Evolutionary conservation across 495 filamentous ascomycete genomes (phyloP).

Genomic region (Aspergillus bridgeri): DNA sequence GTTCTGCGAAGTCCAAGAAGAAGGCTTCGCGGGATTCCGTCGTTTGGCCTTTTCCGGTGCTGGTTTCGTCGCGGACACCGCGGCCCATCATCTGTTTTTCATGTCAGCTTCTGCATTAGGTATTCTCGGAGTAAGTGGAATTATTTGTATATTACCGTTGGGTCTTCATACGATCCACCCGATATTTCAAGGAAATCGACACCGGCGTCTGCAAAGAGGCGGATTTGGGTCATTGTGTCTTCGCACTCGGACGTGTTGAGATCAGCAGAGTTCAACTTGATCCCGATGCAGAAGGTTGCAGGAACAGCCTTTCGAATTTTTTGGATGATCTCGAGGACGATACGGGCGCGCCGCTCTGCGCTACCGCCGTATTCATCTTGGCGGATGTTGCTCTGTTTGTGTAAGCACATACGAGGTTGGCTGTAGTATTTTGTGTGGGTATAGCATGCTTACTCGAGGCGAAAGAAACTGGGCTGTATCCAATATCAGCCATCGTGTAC

Average conservation of each 20-base stretch:
- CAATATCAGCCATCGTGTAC: too few relatives aligned
- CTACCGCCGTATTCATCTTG: conserved; percentile 49
- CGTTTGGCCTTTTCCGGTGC: too few relatives aligned
- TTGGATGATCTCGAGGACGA: conserved; percentile 45
- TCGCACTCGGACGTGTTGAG: conserved; percentile 42
- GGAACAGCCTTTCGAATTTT: conserved; percentile 43
- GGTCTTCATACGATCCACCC: conserved; percentile 57
- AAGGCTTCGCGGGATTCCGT: conserved; percentile 61
- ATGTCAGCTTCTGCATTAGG: too few relatives aligned
- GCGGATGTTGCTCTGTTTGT: conserved; percentile 36
- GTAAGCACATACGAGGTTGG: too few relatives aligned
- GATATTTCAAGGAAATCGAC: conserved; percentile 63
- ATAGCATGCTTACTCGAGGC: too few relatives aligned
- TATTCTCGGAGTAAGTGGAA: too few relatives aligned
- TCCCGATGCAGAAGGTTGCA: conserved; percentile 50
- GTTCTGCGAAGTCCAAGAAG: conserved; percentile 55
- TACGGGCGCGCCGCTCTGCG: conserved; percentile 39
- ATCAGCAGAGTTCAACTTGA: conserved; percentile 63
- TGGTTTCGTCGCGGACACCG: too few relatives aligned
- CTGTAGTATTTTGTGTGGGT: too few relatives aligned
- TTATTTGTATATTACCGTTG: too few relatives aligned
- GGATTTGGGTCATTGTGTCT: conserved; percentile 51
- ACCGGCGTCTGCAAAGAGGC: conserved; percentile 46
- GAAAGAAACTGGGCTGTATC: too few relatives aligned
- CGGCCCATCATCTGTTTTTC: too few relatives aligned